Percentiles rank a stretch among this genome's conserved stretches.
phyloP scores from a whole-genome alignment of 2,329 filamentous ascomycete genomes.

The Lasiodiplodia hormozganensis region DNA sequence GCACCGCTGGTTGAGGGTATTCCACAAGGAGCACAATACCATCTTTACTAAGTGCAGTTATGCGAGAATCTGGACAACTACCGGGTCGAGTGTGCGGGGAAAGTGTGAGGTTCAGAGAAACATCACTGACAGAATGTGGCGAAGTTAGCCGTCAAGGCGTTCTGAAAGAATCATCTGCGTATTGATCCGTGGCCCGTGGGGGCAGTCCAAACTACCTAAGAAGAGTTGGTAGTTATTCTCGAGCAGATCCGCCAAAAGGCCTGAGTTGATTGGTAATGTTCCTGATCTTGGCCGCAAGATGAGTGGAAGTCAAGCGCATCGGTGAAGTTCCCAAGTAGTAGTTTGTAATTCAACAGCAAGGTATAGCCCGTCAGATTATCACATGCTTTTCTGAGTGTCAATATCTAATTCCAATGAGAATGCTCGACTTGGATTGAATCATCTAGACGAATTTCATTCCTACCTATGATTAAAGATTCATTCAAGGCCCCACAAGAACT shows the following conservation, averaged over 20 bases:
- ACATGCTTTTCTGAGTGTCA: neutral
- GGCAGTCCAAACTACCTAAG: conserved; percentile 50
- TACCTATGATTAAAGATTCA: too few relatives aligned
- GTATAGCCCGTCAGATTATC: neutral
- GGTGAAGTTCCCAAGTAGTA: conserved; percentile 47
- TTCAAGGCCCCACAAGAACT: too few relatives aligned
- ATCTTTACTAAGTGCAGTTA: conserved; percentile 56
- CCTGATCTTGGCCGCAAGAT: conserved; percentile 45
- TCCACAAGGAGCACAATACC: conserved; percentile 46
- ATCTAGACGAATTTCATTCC: too few relatives aligned
- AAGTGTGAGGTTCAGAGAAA: conserved; percentile 54
- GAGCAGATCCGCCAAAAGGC: neutral
- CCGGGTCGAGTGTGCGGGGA: conserved; percentile 53
- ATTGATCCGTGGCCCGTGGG: conserved; percentile 53
- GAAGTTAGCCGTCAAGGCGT: conserved; percentile 48
- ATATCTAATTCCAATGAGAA: neutral
- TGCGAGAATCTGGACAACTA: conserved; percentile 56
- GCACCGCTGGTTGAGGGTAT: conserved; percentile 49
- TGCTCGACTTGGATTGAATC: too few relatives aligned
- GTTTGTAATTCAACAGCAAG: neutral
- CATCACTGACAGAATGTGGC: conserved; percentile 58
- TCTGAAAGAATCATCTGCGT: conserved; percentile 54
- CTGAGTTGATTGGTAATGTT: conserved; percentile 19
- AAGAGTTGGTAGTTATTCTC: conserved; percentile 34
- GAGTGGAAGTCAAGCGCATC: conserved; percentile 49